These are phyloP conservation scores for Cladosporium phlei DNA, from an alignment of 2,329 filamentous ascomycete genomes.

Conservation along the genomic window DNA sequence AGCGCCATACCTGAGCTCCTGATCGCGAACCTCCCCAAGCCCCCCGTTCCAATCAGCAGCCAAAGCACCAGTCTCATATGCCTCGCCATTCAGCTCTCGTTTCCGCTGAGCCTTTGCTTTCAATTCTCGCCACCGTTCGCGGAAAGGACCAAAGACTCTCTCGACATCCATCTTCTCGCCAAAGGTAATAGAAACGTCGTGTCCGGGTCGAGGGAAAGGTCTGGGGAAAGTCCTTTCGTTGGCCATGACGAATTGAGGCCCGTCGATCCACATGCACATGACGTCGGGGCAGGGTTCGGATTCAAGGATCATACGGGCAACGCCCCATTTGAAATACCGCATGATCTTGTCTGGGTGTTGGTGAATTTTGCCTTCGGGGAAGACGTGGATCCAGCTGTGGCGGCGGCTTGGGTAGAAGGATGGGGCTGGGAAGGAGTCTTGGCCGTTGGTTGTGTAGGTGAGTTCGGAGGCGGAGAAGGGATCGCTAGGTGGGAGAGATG, in stretches of 20 bases:
- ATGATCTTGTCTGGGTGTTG: constrained; percentile 74
- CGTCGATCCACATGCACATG: constrained; percentile 91
- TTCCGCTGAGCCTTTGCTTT: constrained; percentile 46
- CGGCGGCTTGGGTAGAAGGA: constrained; percentile 65
- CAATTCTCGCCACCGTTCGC: constrained; percentile 68
- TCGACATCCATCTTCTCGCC: constrained; percentile 74
- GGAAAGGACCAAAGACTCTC: constrained; percentile 69
- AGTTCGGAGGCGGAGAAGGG: constrained; percentile 51
- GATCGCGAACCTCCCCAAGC: constrained; percentile 60
- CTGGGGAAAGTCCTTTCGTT: constrained; percentile 75
- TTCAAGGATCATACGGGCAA: constrained; percentile 87
- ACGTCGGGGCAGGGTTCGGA: constrained; percentile 81
- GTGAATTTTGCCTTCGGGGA: constrained; percentile 91
- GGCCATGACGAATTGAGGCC: constrained; percentile 81
- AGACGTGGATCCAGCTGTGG: constrained; percentile 87
- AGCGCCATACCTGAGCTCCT: constrained; percentile 61
- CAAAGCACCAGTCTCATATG: background rate
- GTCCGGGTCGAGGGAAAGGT: constrained; percentile 70
- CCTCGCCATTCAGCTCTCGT: constrained; percentile 30
- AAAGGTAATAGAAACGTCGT: constrained; percentile 68
- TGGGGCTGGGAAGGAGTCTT: constrained; percentile 64
- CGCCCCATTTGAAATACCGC: constrained; percentile 98
- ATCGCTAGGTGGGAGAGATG: constrained; percentile 40
- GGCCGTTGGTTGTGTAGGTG: constrained; percentile 62
- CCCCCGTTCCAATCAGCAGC: constrained; percentile 12